These are phyloP conservation scores for Bryum argenteum DNA, from an alignment of 225 moss, liverwort and hornwort genomes.

Conservation along the genomic window DNA sequence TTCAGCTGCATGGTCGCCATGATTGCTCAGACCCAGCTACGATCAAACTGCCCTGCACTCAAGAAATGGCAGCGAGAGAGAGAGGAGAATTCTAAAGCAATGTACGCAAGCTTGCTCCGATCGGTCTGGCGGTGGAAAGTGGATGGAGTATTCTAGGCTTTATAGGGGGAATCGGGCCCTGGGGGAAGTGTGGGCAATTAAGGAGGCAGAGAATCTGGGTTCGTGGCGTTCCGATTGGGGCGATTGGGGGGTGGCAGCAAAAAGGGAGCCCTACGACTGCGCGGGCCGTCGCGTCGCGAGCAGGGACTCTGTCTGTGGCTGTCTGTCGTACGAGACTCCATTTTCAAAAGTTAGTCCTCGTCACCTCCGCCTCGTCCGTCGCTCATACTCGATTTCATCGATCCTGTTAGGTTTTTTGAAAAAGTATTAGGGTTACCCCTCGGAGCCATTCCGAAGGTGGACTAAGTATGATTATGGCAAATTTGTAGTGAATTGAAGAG, in stretches of 20 bases:
- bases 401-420: too few relatives aligned
- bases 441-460: too few relatives aligned
- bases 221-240: background rate
- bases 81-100: background rate
- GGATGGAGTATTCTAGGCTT: background rate
- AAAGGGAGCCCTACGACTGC: background rate
- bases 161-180: background rate
- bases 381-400: too few relatives aligned
- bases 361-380: too few relatives aligned
- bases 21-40: background rate
- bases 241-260: background rate
- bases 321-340: too few relatives aligned
- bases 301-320: too few relatives aligned
- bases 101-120: background rate
- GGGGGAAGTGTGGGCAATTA: background rate
- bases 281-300: background rate
- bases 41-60: too few relatives aligned
- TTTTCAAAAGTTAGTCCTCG: too few relatives aligned
- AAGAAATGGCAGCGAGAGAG: background rate
- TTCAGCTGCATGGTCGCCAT: constrained; percentile 47
- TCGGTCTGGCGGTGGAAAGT: background rate
- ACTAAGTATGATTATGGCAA: too few relatives aligned
- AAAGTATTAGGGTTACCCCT: too few relatives aligned
- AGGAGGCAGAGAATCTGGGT: background rate
- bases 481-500: too few relatives aligned